Conservation (phyloP, 164 flowering plant genomes). For the Liquidambar formosana region DNA sequence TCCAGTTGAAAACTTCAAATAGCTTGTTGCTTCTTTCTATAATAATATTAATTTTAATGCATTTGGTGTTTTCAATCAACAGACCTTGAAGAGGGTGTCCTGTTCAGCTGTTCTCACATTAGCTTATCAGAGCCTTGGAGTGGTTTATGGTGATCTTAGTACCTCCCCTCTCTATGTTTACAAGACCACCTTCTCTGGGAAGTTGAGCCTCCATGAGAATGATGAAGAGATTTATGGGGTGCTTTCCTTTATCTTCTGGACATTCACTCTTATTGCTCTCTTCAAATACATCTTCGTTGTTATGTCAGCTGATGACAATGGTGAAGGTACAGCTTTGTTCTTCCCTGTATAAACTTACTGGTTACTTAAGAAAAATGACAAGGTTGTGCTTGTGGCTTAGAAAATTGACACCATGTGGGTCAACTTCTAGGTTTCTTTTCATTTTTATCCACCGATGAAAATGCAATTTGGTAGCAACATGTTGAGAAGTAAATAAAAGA, state of each 20-base stretch:
- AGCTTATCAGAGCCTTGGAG: slow-evolving; percentile 84
- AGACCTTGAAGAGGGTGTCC: slow-evolving; percentile 50
- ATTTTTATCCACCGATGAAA: neutral
- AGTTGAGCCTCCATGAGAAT: slow-evolving; percentile 53
- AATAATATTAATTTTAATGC: neutral
- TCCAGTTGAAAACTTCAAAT: neutral
- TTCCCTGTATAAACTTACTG: neutral
- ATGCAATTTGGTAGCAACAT: neutral
- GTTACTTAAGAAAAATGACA: neutral
- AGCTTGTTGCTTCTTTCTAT: neutral
- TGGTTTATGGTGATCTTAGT: slow-evolving; percentile 77
- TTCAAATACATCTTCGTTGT: slow-evolving; percentile 68
- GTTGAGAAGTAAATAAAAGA: too few species aligned
- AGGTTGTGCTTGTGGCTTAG: neutral
- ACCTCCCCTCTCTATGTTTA: slow-evolving; percentile 84
- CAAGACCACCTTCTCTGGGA: slow-evolving; percentile 70
- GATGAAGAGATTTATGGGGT: slow-evolving; percentile 73
- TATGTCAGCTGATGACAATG: slow-evolving; percentile 71
- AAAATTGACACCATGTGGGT: neutral
- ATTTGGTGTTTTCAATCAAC: slow-evolving; percentile 21
- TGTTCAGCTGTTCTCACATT: slow-evolving; percentile 45
- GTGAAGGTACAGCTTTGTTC: slow-evolving; percentile 59
- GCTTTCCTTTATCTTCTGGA: slow-evolving; percentile 78
- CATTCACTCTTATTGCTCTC: slow-evolving; percentile 62
- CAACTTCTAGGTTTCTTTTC: neutral